These are phyloP conservation scores for Heritiera fomes DNA, from an alignment of 345 rosid genomes.

Conservation along the genomic window DNA sequence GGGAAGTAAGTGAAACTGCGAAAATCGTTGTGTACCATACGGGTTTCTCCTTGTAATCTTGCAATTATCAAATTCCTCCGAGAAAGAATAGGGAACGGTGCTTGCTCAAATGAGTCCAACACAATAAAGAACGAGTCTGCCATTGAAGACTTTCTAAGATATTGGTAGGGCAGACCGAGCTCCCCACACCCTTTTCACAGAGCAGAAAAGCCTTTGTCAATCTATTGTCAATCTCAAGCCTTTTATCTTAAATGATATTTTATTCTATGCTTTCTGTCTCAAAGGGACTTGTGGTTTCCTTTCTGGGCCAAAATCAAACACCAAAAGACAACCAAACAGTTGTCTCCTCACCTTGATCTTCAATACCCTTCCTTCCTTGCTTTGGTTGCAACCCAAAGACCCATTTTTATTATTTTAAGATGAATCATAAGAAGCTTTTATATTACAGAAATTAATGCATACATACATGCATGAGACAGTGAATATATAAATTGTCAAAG, in stretches of 20 bases:
- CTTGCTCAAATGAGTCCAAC: slow-evolving; percentile 28
- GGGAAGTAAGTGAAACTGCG: slow-evolving; percentile 46
- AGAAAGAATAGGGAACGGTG: slow-evolving; percentile 30
- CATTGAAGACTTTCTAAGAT: slow-evolving; percentile 12
- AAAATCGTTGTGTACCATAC: slow-evolving; percentile 20
- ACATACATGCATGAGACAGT: neutral
- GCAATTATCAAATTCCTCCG: slow-evolving; percentile 39
- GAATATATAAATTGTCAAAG: too few species aligned
- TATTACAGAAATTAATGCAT: neutral
- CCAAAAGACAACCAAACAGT: slow-evolving; percentile 41
- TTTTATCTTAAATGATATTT: slow-evolving; percentile 14
- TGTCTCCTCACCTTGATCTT: slow-evolving; percentile 1
- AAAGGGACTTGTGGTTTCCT: slow-evolving; percentile 38
- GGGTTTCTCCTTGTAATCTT: slow-evolving; percentile 43
- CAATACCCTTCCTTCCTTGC: neutral
- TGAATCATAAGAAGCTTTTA: slow-evolving; percentile 12
- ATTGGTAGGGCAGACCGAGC: slow-evolving; percentile 7
- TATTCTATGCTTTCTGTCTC: slow-evolving; percentile 39
- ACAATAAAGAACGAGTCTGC: slow-evolving; percentile 28
- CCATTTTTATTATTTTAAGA: neutral
- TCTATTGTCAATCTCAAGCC: slow-evolving; percentile 37
- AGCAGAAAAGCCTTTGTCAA: slow-evolving; percentile 10
- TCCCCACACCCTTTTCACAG: neutral
- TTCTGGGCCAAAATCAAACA: slow-evolving; percentile 50
- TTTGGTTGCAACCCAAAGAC: slow-evolving; percentile 17